These are phyloP conservation scores for Trametes maxima DNA, from an alignment of 768 basidiomycete genomes.

Conservation along the genomic window DNA sequence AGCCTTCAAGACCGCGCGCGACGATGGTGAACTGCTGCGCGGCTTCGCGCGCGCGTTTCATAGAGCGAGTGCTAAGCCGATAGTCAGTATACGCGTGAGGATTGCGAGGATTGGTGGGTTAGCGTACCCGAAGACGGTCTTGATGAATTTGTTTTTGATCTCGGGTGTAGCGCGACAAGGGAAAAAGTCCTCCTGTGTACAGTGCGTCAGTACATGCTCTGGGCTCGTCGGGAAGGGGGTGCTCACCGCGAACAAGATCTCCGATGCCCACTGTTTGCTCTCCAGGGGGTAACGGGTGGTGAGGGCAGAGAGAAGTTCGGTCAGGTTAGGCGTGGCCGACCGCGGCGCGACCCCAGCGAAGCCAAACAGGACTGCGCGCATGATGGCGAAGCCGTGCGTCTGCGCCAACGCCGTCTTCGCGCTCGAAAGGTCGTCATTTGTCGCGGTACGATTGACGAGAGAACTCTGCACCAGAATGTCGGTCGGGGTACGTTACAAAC, in stretches of 20 bases:
- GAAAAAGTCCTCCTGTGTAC: conserved; percentile 67
- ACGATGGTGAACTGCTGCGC: conserved; percentile 87
- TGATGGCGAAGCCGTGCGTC: conserved; percentile 63
- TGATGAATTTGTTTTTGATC: conserved; percentile 79
- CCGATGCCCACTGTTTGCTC: conserved; percentile 70
- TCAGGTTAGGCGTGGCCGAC: conserved; percentile 80
- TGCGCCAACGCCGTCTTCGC: conserved; percentile 55
- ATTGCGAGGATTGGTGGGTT: not conserved
- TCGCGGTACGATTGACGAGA: conserved; percentile 65
- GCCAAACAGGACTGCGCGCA: conserved; percentile 74
- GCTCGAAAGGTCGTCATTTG: conserved; percentile 60
- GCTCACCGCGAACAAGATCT: conserved; percentile 66
- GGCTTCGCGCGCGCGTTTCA: conserved; percentile 77
- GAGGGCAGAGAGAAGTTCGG: conserved; percentile 76
- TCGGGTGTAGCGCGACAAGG: conserved; percentile 71
- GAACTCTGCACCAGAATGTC: conserved; percentile 49
- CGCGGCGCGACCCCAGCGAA: conserved; percentile 86
- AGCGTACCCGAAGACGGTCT: conserved; percentile 65
- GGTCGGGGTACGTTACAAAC: not conserved
- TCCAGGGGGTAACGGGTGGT: conserved; percentile 57
- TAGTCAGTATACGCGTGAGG: not conserved
- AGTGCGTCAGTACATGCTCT: not conserved
- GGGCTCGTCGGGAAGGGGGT: not conserved
- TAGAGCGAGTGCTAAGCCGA: conserved; percentile 60
- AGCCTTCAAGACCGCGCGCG: conserved; percentile 81